A percentile compares a stretch with the other conserved stretches of the same genome.
These are phyloP conservation scores for Penicillium simplicissimum DNA, from an alignment of 495 filamentous ascomycete species.

Conservation along the genomic window DNA sequence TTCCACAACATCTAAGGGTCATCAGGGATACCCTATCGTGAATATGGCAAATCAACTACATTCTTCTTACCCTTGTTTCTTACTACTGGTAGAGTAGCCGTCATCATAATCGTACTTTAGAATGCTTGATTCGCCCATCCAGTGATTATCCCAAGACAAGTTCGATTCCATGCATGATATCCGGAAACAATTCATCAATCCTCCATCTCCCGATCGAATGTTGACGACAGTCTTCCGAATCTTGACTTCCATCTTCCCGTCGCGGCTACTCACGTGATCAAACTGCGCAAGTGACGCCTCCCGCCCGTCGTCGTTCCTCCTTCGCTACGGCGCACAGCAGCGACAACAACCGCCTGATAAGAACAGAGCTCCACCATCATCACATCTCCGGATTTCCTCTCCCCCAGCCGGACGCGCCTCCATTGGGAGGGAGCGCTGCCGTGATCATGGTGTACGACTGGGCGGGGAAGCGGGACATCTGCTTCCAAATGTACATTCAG, in stretches of 20 bases:
- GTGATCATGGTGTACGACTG: slow-evolving; percentile 70
- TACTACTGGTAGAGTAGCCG: too few relatives aligned
- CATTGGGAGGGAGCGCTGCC: slow-evolving; percentile 30
- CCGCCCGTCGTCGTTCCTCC: slow-evolving; percentile 18
- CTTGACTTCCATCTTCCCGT: background rate
- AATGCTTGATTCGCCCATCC: background rate
- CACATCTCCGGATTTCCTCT: slow-evolving; percentile 12
- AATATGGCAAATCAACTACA: background rate
- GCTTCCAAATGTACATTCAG: slow-evolving; percentile 71
- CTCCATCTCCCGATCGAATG: background rate
- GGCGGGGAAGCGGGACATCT: slow-evolving; percentile 67
- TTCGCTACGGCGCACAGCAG: slow-evolving; percentile 43
- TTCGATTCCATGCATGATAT: too few relatives aligned
- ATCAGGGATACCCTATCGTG: slow-evolving; percentile 1
- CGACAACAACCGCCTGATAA: slow-evolving; percentile 42
- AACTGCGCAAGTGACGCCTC: slow-evolving; percentile 30
- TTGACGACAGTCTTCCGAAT: background rate
- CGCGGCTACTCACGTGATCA: slow-evolving; percentile 21
- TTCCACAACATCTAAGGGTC: background rate
- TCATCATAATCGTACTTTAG: background rate
- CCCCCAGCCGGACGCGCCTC: slow-evolving; percentile 33
- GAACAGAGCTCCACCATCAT: slow-evolving; percentile 23
- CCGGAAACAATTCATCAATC: background rate
- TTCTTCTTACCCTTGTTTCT: background rate
- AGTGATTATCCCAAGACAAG: background rate